Base-by-base conservation (phyloP, 441 rosid genomes). In the Oxalis stricta region DNA sequence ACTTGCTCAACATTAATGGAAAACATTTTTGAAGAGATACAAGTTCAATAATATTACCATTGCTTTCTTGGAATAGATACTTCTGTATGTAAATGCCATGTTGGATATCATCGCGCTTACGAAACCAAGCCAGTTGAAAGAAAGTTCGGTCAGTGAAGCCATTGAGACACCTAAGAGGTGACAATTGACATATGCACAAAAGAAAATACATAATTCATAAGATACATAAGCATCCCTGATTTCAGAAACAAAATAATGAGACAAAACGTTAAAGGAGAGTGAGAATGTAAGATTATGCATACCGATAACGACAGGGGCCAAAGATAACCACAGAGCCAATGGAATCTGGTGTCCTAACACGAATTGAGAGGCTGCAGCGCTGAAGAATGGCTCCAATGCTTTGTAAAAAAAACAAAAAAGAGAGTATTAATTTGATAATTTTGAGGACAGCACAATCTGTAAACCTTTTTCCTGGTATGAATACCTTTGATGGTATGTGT, bases 311-410 rank as follows among this genome's bases (percentile, higher is more conserved):
- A 77, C 81, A 39, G 85, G 85, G 10, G 81, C 76, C 53, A 77
- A 52, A 16, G 85, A 73, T 13, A 72, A 60, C 84, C 84, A 76
- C 7, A 72, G 48, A 29, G 79, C 39, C 35, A 76, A 52, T 7
- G 84, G 84, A 41, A 70, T 70, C 57, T 63, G 71, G 10, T 72
- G 77, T 41, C 77, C 79, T 37, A 76, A 55, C 49, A 76, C 49
- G 44, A 67, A 77, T 61, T 71, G 82, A 58, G 82, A 77, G 41
- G 85, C 82, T 34, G 72, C 63, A 34, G 79, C 78, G 33, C 42
- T 74, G 63, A 69, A 74, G 72, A 77, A 74, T 40, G 85, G 85
- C 64, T 74, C 82, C 41, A 75, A 65, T 14, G 82, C 79, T 72
- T 64, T 31, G 5, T 43, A 35, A 53, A 15, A 50, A 37, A 10